Conservation (phyloP, 1,284 basidiomycete genomes). For the Ustilago xerochloae region DNA sequence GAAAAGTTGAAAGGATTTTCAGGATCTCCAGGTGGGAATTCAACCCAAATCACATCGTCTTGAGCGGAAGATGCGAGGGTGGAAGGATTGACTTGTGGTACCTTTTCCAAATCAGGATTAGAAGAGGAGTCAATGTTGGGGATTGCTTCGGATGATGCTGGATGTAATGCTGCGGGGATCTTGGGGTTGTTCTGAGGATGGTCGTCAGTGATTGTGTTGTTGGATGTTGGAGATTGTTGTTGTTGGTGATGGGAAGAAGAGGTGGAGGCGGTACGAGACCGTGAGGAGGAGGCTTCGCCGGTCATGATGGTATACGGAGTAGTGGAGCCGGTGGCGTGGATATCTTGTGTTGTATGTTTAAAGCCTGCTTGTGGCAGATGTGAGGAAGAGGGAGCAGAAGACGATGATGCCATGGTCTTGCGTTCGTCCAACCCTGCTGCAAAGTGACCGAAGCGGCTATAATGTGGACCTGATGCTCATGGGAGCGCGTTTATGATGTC, state of each 20-base stretch:
- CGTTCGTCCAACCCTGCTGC: too few species aligned
- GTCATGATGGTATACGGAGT: slow-evolving; percentile 29
- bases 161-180: not conserved
- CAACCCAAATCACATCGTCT: slow-evolving; percentile 71
- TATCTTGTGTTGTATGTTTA: not conserved
- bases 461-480: too few species aligned
- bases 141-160: slow-evolving; percentile 1
- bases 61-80: not conserved
- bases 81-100: slow-evolving; percentile 11
- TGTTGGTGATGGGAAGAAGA: slow-evolving; percentile 26
- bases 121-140: not conserved
- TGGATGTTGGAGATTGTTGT: slow-evolving; percentile 8
- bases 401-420: too few species aligned
- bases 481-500: too few species aligned
- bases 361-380: not conserved
- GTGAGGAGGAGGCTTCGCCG: slow-evolving; percentile 14
- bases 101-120: slow-evolving; percentile 32
- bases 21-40: slow-evolving; percentile 71
- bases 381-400: not conserved
- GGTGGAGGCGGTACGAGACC: slow-evolving; percentile 24
- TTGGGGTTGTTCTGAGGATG: not conserved
- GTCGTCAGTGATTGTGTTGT: slow-evolving; percentile 21
- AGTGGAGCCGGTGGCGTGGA: not conserved
- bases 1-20: slow-evolving; percentile 75
- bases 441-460: too few species aligned